Evolutionary conservation across 2,329 filamentous ascomycete species (phyloP), one percentile per base, ranked within the genome.

Genomic region (Fusarium temperatum): DNA sequence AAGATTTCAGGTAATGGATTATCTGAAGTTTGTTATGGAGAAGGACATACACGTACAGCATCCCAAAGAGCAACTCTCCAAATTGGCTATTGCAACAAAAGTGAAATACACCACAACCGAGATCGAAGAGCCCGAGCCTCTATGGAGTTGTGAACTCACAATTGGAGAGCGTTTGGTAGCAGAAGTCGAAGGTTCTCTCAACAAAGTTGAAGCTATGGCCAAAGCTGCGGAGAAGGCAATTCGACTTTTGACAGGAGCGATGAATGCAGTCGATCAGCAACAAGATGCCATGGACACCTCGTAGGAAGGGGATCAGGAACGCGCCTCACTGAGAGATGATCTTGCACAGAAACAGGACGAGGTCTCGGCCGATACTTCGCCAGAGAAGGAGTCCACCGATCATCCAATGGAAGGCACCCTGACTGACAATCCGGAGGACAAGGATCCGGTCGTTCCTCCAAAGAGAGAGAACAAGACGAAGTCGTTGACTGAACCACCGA

Each of bases 31-130:
- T 6, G 83, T 95, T 17, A 75, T 97, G 15, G 82, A 85, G 2
- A 87, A 88, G 6, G 78, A 82, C 1, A 86, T 96, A 6, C 86
- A 91, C n/a, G 78, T 87, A 12, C 78, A 85, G 70, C 89, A 92
- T 68, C 90, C 90, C 2, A 95, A 94, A 81, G 91, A 94, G 79
- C 86, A 90, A 66, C 82, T 97, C 14, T 91, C 92, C 0, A 82
- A 86, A 50, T 74, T 92, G 38, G 90, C 90, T 0, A 86, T 84
- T 8, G 81, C 63, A 4, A 82, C 87, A 63, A 86, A 79, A 35
- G 87, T 94, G 0, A 80, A 83, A 39, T 95, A 94, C 79, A 78
- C 80, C 12, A 75, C 85, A 26, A 81, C 82, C 22, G 70, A 76
- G 6, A 55, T 68, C 8, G 72, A 76, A 18, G 63, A 54, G 1